Conservation (phyloP, 768 basidiomycete genomes). For the Tricholoma furcatifolium region DNA sequence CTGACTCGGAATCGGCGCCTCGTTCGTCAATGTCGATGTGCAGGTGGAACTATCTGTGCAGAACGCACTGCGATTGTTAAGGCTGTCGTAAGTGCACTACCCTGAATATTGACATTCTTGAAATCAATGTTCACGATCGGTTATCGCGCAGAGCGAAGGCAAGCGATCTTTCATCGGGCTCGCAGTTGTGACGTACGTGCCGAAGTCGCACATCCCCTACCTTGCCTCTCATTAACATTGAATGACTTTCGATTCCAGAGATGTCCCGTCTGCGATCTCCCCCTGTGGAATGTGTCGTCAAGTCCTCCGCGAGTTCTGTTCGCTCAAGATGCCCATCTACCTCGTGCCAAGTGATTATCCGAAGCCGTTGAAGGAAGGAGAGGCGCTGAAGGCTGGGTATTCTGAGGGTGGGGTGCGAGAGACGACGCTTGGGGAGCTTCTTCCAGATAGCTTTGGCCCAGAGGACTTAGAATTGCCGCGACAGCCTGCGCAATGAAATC, state of each 20-base stretch:
- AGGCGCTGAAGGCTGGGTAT: conserved; percentile 34
- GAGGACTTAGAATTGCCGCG: conserved; percentile 65
- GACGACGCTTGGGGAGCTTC: conserved; percentile 68
- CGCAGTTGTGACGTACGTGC: conserved; percentile 79
- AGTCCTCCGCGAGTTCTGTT: conserved; percentile 84
- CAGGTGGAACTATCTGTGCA: conserved; percentile 90
- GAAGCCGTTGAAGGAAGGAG: conserved; percentile 30
- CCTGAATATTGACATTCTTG: background rate
- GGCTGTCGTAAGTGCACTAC: conserved; percentile 67
- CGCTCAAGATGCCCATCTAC: conserved; percentile 66
- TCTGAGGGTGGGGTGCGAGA: conserved; percentile 54
- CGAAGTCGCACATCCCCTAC: too few relatives aligned
- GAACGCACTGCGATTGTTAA: conserved; percentile 96
- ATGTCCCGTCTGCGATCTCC: conserved; percentile 64
- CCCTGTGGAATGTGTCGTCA: conserved; percentile 97
- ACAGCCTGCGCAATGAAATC: conserved; percentile 4
- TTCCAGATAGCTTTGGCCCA: conserved; percentile 89
- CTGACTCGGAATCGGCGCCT: background rate
- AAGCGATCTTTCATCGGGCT: conserved; percentile 67
- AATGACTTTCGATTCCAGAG: conserved; percentile 39
- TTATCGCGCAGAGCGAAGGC: conserved; percentile 68
- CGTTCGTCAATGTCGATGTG: too few relatives aligned
- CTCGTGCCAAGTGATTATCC: conserved; percentile 70
- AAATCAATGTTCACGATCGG: background rate
- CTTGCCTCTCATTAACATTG: background rate